These are phyloP conservation scores for Metarhizium robertsii DNA, from an alignment of 2,329 filamentous ascomycete genomes.

Conservation along the genomic window DNA sequence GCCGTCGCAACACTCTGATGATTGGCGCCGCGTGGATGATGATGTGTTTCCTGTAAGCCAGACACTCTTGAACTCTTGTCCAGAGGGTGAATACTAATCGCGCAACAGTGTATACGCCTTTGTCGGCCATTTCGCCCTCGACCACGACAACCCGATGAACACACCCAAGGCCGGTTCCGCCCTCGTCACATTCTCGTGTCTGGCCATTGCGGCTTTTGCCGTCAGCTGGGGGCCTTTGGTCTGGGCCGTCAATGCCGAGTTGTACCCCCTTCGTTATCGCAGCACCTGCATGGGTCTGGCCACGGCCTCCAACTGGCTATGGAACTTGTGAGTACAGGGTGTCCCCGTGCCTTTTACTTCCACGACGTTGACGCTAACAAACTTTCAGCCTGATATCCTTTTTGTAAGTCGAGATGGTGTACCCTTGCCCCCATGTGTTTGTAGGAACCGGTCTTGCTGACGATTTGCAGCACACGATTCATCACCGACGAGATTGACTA, in stretches of 20 bases:
- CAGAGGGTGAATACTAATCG: neutral
- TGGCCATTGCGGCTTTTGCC: constrained; percentile 60
- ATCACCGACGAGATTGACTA: constrained; percentile 63
- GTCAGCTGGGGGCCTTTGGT: constrained; percentile 62
- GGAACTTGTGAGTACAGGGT: constrained; percentile 44
- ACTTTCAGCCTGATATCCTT: constrained; percentile 30
- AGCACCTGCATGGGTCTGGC: constrained; percentile 45
- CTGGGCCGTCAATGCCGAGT: constrained; percentile 56
- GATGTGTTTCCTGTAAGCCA: constrained; percentile 34
- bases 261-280: constrained; percentile 51
- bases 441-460: constrained; percentile 11
- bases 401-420: constrained; percentile 24
- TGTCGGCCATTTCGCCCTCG: constrained; percentile 36
- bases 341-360: neutral
- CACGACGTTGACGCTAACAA: neutral
- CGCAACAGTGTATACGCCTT: constrained; percentile 33
- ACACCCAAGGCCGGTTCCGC: constrained; percentile 43
- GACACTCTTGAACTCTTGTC: neutral
- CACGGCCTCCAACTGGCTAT: constrained; percentile 52
- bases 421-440: neutral
- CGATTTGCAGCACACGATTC: constrained; percentile 49
- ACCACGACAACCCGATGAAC: constrained; percentile 30
- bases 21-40: constrained; percentile 53
- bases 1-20: constrained; percentile 55
- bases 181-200: constrained; percentile 59